These are phyloP conservation scores for Sclerotinia glacialis DNA, from an alignment of 2,329 filamentous ascomycete species.

Conservation along the genomic window DNA sequence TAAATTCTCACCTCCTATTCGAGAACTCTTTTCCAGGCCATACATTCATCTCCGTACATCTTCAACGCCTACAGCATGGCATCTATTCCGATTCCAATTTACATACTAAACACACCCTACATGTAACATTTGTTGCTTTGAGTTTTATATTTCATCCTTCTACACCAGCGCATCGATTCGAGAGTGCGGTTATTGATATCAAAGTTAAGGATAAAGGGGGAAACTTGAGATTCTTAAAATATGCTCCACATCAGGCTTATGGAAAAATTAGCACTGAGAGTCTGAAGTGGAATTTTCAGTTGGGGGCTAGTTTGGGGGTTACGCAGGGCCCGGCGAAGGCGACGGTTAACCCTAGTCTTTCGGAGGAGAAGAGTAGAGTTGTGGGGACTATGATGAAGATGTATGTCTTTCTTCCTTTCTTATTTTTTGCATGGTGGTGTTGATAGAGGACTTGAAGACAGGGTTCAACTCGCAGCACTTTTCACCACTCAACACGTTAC, in stretches of 20 bases:
- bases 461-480: conserved; percentile 17
- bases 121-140: conserved; percentile 49
- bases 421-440: background rate
- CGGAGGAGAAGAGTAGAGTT: conserved; percentile 28
- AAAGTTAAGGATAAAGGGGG: conserved; percentile 32
- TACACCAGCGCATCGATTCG: background rate
- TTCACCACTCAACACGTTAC: conserved; percentile 7
- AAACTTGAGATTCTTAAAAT: conserved; percentile 44
- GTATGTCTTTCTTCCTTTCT: conserved; percentile 20
- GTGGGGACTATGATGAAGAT: conserved; percentile 35
- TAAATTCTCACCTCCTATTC: conserved; percentile 47
- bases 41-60: conserved; percentile 49
- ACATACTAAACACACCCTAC: conserved; percentile 43
- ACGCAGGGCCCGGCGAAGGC: conserved; percentile 42
- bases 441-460: background rate
- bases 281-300: conserved; percentile 33
- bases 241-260: conserved; percentile 50
- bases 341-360: conserved; percentile 24
- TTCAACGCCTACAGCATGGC: conserved; percentile 50
- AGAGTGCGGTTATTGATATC: conserved; percentile 11
- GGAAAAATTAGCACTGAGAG: conserved; percentile 28
- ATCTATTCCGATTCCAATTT: conserved; percentile 45
- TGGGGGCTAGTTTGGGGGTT: conserved; percentile 43
- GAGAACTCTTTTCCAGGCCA: conserved; percentile 48
- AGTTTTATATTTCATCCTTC: conserved; percentile 50